phyloP scores from a whole-genome alignment of 164 flowering plant genomes.

The Liriodendron chinense region DNA sequence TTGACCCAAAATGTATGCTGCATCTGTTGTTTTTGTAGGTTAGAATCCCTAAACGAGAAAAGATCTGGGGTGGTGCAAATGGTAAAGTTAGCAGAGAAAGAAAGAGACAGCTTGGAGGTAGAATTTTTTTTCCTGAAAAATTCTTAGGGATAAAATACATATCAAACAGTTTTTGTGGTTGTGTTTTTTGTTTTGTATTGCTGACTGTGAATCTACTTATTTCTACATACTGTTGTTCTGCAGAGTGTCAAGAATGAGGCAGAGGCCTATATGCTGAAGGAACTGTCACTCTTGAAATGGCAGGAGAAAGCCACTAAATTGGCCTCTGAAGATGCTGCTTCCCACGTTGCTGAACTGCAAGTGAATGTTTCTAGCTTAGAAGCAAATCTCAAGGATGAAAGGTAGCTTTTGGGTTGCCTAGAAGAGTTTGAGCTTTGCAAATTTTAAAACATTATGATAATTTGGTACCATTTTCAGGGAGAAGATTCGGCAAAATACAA shows the following conservation, averaged over 20 bases:
- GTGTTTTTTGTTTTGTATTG: neutral
- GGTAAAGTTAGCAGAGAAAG: constrained; percentile 98
- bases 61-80: constrained; percentile 93
- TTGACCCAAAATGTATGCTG: neutral
- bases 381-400: constrained; percentile 63
- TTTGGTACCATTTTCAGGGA: constrained; percentile 40
- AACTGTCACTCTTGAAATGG: constrained; percentile 82
- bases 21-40: constrained; percentile 32
- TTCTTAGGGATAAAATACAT: neutral
- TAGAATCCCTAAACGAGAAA: constrained; percentile 82
- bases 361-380: constrained; percentile 52
- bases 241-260: constrained; percentile 95
- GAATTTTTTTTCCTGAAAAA: neutral
- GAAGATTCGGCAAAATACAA: constrained; percentile 54
- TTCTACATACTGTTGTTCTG: neutral
- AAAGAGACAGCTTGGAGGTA: constrained; percentile 91
- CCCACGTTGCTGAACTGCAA: constrained; percentile 51
- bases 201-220: neutral
- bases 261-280: constrained; percentile 90
- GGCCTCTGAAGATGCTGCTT: constrained; percentile 63
- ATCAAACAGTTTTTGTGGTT: neutral
- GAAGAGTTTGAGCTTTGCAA: neutral
- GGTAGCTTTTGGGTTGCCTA: constrained; percentile 34
- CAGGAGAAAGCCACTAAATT: constrained; percentile 82
- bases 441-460: neutral